Conservation (phyloP, 192 early-diverging fungal species). For the Podila minutissima region DNA sequence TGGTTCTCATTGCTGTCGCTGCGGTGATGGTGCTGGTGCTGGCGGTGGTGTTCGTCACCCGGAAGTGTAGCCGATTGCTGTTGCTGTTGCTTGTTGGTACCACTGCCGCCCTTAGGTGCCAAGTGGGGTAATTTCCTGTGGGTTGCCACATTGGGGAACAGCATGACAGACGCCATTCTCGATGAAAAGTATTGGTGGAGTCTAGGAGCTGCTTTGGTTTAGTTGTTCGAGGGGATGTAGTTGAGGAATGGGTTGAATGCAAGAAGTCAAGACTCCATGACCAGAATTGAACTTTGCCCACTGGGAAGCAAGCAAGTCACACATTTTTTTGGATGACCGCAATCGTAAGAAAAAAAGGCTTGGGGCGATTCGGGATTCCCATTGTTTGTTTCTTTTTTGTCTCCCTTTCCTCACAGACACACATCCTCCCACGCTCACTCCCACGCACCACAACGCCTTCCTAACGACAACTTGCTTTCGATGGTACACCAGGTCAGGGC, state of each 20-base stretch:
- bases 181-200: not conserved
- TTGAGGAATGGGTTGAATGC: no score
- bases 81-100: slow-evolving; percentile 1
- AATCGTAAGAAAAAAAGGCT: no score
- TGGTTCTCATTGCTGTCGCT: not conserved
- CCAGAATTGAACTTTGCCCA: no score
- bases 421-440: not conserved
- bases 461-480: not conserved
- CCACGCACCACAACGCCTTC: not conserved
- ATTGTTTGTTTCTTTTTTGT: no score
- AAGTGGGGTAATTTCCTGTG: slow-evolving; percentile 45
- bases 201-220: not conserved
- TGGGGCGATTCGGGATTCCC: no score
- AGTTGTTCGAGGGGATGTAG: no score
- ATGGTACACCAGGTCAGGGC: slow-evolving; percentile 21
- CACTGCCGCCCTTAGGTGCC: not conserved
- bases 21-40: not conserved
- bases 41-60: not conserved
- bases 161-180: slow-evolving; percentile 38
- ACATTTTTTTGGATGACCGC: not conserved
- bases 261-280: no score
- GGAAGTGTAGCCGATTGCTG: not conserved
- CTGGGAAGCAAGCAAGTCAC: no score
- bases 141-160: slow-evolving; percentile 38
- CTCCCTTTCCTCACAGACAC: not conserved